Conservation (phyloP, 768 basidiomycete genomes). For the Mycena sanguinolenta region DNA sequence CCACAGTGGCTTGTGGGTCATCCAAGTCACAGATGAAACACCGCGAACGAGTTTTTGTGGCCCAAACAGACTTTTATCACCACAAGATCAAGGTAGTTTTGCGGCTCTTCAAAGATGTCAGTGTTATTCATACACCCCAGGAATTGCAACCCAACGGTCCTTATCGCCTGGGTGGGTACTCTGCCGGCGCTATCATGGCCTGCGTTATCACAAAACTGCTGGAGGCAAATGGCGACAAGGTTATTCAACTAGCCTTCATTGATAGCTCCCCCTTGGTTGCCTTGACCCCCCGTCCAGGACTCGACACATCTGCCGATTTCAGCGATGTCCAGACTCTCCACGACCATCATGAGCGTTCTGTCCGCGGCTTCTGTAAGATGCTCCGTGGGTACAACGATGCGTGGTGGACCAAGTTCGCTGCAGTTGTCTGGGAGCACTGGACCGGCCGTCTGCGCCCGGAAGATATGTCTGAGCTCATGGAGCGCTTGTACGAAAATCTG, state of each 20-base stretch:
- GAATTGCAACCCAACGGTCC: constrained; percentile 12
- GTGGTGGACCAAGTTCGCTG: constrained; percentile 15
- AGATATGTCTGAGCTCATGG: constrained; percentile 20
- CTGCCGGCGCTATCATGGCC: constrained; percentile 9
- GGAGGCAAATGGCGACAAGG: constrained; percentile 12
- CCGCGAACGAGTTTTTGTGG: constrained; percentile 11
- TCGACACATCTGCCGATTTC: constrained; percentile 10
- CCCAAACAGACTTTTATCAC: constrained; percentile 19
- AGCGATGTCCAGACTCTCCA: not conserved
- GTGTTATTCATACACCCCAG: no score
- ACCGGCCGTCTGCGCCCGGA: constrained; percentile 12
- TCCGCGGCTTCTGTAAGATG: constrained; percentile 4
- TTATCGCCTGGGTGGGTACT: constrained; percentile 18
- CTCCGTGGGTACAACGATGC: no score
- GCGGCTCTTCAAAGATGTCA: no score
- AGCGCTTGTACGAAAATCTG: constrained; percentile 10
- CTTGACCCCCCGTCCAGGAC: not conserved
- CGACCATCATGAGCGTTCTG: constrained; percentile 4
- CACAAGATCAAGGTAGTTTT: constrained; percentile 4
- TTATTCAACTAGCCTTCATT: constrained; percentile 16
- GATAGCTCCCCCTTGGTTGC: constrained; percentile 14
- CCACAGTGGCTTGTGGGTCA: no score
- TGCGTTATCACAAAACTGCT: constrained; percentile 13
- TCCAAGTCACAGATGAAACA: not conserved
- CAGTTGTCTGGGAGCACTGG: constrained; percentile 9